Evolutionary conservation across 2,329 filamentous ascomycete genomes (phyloP), one percentile per base, ranked within the genome.

Genomic region (Trichoderma koningii): DNA sequence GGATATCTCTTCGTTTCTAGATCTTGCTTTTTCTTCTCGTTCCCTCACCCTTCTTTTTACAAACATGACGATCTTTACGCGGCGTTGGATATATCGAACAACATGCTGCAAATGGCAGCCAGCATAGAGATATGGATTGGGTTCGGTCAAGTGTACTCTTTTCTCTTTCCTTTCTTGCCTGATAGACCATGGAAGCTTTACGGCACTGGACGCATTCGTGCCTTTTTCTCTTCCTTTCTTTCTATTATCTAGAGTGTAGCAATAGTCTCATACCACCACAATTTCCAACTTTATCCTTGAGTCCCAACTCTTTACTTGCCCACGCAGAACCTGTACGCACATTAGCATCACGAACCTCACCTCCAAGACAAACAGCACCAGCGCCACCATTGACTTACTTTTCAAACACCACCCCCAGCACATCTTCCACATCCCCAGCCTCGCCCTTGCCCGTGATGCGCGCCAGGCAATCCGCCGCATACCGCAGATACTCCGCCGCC

Each of bases 381-480:
- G 14, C 7, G 10, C 14, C 17, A n/a, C 14, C 59, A 66, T n/a
- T n/a, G 10, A 85, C 86, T 82, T 80, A 96, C 91, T 96, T 98
- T 76, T 98, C 94, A 79, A 99, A 99, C 4, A 99, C 93, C 23
- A 99, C 93, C 0, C 95, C 95, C 51, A 99, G 79, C 7, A 99
- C 92, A 74, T 98, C 95, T 75, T 99, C 94, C 17, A 98, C 92
- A 76, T 98, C 94, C 2, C 93, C 91, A 47, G 85, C 86, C 71
- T 93, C 91, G 0, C 93, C 93, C 63, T 87, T 87, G 0, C 95
- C 95, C 1, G 93, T 98, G 71, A 98, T 96, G 65, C 88, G 87
- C 2, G 92, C 90, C n/a, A 97, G 81, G 68, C 87, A 89, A 60
- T 89, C 86, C 0, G 92, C 93, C 14, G 93, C 93, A 69, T 86